Base-by-base conservation (phyloP, 345 rosid species). In the Euclidium syriacum region DNA sequence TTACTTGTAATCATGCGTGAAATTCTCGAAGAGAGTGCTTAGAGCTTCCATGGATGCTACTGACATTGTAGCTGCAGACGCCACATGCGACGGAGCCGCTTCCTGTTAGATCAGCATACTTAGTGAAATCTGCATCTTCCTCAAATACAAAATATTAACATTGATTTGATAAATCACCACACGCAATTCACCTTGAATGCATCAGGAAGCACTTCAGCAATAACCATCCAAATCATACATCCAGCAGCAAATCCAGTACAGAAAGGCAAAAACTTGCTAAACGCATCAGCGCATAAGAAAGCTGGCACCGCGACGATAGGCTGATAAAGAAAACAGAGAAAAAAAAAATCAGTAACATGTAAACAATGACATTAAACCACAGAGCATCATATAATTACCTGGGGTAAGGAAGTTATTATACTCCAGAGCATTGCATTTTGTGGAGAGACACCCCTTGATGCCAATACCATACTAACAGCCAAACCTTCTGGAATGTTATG, bases 191-290 rank as follows among this genome's bases (percentile, higher is more conserved):
- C 99, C 98, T 90, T 90, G 74, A 90, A 95, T 17, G 99, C 95
- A 75, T 90, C 99, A 48, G 99, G 99, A 59, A 95, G 95, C 44
- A 95, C 99, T 79, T 95, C 99, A 40, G 98, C 98, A 76, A 95
- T 73, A 55, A 95, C 99, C 98, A 95, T 95, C 99, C 99, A 95
- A 51, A 95, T 88, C 99, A 95, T 95, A 69, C 99, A 95, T 27
- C 98, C 99, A 70, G 98, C 99, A 52, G 99, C 99, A 79, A 95
- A 95, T 56, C 99, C 99, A 36, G 99, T 90, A 62, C 99, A 95
- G 71, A 95, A 95, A 42, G 99, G 99, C 52, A 90, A 80, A 76
- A 95, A 76, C 65, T 90, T 95, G 82, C 77, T 86, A 64, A 95
- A 95, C 36, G 95, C 88, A 83, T 86, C 99, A 23, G 99, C 99